Evolutionary conservation across 1,139 yeast species (phyloP), one percentile per base, ranked within the genome.

Genomic region (Hemisphaericaspora lyxosophila): DNA sequence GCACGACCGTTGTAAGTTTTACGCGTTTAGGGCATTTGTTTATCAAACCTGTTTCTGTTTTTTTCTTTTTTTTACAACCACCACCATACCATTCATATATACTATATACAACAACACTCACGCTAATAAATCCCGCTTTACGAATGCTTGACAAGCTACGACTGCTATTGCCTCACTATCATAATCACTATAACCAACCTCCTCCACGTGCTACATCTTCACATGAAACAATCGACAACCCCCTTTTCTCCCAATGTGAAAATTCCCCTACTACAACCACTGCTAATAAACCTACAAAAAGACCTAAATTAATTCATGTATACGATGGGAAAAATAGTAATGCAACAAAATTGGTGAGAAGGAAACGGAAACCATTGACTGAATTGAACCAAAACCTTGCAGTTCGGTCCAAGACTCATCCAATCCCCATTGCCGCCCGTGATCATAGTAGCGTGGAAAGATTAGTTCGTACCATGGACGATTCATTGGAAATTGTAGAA

Each of bases 401-500:
- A 20, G 19, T 23, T 9, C 36, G 36, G 7, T 34, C 36, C 12
- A 22, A 13, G 15, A 34, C 36, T 13, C 31, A 34, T 6, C 36
- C 36, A 23, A 5, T 11, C 3, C 31, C 26, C 14, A 8, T 15
- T 5, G 17, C 31, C 2, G 18, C 12, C 7, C 5, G 18, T n/a
- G 23, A 28, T 11, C 14, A 11, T n/a, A 12, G 17, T 18, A n/a
- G n/a, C n/a, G 24, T 24, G n/a, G 32, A 30, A 15, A 22, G 36
- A 34, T 14, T 34, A n/a, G 23, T 28, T 12, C 20, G 15, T n/a
- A 22, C 42, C 3, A 29, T 29, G 15, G 34, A 31, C 23, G 38
- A 30, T n/a, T 31, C 41, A 7, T 33, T 39, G 8, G 46, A 45
- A 13, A 15, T 26, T 25, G 37, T 48, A 11, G 47, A 43, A 15